Conservation (phyloP, 306 rosid genomes). For the Cucurbita argyrosperma region DNA sequence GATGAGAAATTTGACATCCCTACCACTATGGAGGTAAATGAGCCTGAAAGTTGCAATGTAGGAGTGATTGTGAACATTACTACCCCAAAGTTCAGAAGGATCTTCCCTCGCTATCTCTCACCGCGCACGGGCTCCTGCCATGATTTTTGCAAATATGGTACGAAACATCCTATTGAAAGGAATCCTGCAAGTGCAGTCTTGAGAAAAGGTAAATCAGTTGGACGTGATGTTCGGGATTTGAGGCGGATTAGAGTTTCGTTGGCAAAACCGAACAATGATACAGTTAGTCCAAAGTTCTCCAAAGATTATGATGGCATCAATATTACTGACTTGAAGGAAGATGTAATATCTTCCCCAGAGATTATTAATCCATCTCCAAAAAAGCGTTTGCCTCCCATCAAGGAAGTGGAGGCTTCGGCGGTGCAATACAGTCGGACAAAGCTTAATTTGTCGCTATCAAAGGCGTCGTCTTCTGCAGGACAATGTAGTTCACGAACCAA, state of each 20-base stretch:
- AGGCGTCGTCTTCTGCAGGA: slow-evolving; percentile 10
- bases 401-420: slow-evolving; percentile 21
- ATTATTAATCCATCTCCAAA: slow-evolving; percentile 16
- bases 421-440: slow-evolving; percentile 11
- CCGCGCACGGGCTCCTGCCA: slow-evolving; percentile 53
- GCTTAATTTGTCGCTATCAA: neutral
- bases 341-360: slow-evolving; percentile 1
- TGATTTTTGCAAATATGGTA: slow-evolving; percentile 68
- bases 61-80: neutral
- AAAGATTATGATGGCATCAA: slow-evolving; percentile 2
- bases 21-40: neutral
- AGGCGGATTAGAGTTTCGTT: neutral
- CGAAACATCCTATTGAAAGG: slow-evolving; percentile 19
- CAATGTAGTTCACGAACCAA: slow-evolving; percentile 4
- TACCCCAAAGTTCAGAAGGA: slow-evolving; percentile 13
- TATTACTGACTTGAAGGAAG: slow-evolving; percentile 1
- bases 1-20: slow-evolving; percentile 8
- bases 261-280: neutral
- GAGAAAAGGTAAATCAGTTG: slow-evolving; percentile 11
- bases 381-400: slow-evolving; percentile 15
- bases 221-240: slow-evolving; percentile 5
- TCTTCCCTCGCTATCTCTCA: slow-evolving; percentile 50
- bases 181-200: slow-evolving; percentile 23
- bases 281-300: slow-evolving; percentile 12
- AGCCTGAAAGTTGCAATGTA: neutral